Conservation (phyloP, 2,329 filamentous ascomycete species). For the Ophiognomonia clavigignenti-juglandacearum region DNA sequence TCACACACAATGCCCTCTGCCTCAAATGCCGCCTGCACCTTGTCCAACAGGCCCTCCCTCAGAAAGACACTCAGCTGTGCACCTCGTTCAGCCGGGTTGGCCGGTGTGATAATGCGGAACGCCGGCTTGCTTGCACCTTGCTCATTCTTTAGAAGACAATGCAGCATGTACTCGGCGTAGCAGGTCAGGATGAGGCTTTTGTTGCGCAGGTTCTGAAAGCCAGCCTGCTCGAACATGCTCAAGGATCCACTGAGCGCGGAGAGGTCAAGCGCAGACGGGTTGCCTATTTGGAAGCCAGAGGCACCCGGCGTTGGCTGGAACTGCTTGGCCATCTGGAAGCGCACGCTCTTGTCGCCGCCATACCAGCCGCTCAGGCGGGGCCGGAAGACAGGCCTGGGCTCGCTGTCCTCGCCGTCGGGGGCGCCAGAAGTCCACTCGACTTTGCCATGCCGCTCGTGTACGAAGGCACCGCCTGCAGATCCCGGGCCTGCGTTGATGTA, state of each 20-base stretch:
- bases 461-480: slow-evolving; percentile 73
- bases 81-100: slow-evolving; percentile 62
- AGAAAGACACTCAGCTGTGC: slow-evolving; percentile 75
- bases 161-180: slow-evolving; percentile 68
- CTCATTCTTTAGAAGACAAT: slow-evolving; percentile 32
- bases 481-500: slow-evolving; percentile 86
- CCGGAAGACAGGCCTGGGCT: slow-evolving; percentile 42
- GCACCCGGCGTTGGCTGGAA: slow-evolving; percentile 77
- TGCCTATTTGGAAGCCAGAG: slow-evolving; percentile 78
- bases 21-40: slow-evolving; percentile 58
- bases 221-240: slow-evolving; percentile 67
- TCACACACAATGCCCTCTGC: slow-evolving; percentile 71
- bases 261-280: slow-evolving; percentile 74
- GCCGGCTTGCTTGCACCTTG: slow-evolving; percentile 29
- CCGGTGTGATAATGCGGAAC: slow-evolving; percentile 65
- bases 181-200: slow-evolving; percentile 71
- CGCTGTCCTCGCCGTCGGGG: slow-evolving; percentile 30
- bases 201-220: slow-evolving; percentile 61
- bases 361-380: slow-evolving; percentile 81
- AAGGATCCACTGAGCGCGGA: slow-evolving; percentile 70
- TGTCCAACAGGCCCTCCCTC: slow-evolving; percentile 63
- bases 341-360: slow-evolving; percentile 69
- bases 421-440: slow-evolving; percentile 43
- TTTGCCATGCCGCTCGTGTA: slow-evolving; percentile 68
- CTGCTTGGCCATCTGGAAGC: slow-evolving; percentile 79